phyloP scores from a whole-genome alignment of 805 yeast species.

The Candida arabinofermentans region DNA sequence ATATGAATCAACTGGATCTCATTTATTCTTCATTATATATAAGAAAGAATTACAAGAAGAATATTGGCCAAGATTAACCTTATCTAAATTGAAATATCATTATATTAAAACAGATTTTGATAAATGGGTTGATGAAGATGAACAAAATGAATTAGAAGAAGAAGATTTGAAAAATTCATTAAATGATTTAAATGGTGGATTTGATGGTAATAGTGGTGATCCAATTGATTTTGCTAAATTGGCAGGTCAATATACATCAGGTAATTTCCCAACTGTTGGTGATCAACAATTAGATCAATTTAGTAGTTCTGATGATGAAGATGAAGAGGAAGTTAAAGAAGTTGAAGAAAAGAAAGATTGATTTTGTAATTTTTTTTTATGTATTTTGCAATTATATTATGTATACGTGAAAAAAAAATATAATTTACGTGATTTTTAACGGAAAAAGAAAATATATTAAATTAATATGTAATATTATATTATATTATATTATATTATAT shows the following conservation, averaged over 20 bases:
- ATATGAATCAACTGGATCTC: constrained; percentile 58
- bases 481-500: not conserved
- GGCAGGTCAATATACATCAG: constrained; percentile 36
- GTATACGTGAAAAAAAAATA: no score
- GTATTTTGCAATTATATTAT: no score
- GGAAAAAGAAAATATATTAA: not conserved
- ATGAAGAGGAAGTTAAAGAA: constrained; percentile 17
- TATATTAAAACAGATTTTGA: constrained; percentile 92
- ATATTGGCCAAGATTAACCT: constrained; percentile 94
- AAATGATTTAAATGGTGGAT: constrained; percentile 17
- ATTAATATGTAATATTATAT: not conserved
- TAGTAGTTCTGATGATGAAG: constrained; percentile 29
- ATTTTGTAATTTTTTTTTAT: no score
- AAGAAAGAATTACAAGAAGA: constrained; percentile 68
- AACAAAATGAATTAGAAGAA: constrained; percentile 71
- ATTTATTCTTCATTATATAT: constrained; percentile 58
- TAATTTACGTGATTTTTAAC: no score
- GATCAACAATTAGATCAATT: constrained; percentile 25
- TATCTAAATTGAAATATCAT: constrained; percentile 74
- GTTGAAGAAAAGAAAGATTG: constrained; percentile 7
- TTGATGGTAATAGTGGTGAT: constrained; percentile 14
- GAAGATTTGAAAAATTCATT: constrained; percentile 28
- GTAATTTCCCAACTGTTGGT: constrained; percentile 46
- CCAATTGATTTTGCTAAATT: constrained; percentile 26
- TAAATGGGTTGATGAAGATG: constrained; percentile 98